phyloP scores from a whole-genome alignment of 768 basidiomycete genomes.

The Suillus brevipes region DNA sequence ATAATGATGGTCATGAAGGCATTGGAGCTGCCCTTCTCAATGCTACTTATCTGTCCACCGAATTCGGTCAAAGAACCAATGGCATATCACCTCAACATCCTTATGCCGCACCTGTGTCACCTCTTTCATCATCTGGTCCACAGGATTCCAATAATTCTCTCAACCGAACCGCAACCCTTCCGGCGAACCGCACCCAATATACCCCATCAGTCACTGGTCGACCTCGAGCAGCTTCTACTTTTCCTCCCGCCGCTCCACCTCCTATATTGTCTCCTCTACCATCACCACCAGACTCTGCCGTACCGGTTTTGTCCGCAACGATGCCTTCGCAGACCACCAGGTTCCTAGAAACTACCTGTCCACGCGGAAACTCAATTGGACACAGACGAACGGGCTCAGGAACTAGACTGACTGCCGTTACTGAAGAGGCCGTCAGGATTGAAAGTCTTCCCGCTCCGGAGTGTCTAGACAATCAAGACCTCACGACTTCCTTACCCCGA shows the following conservation, averaged over 20 bases:
- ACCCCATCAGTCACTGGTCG: conserved; percentile 33
- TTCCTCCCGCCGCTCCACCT: conserved; percentile 67
- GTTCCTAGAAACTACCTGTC: conserved; percentile 39
- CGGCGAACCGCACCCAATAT: conserved; percentile 29
- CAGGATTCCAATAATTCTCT: conserved; percentile 21
- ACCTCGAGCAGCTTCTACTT: conserved; percentile 55
- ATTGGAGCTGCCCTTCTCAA: conserved; percentile 48
- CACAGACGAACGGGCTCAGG: conserved; percentile 59
- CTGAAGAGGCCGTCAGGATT: conserved; percentile 53
- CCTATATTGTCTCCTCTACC: conserved; percentile 62
- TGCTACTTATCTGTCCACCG: conserved; percentile 30
- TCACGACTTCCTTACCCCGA: conserved; percentile 30
- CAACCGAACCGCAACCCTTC: conserved; percentile 38
- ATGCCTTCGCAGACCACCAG: conserved; percentile 32
- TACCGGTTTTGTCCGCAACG: conserved; percentile 28
- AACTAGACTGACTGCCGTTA: conserved; percentile 56
- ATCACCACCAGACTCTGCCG: conserved; percentile 44
- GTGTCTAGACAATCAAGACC: conserved; percentile 29
- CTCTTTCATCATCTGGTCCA: conserved; percentile 16
- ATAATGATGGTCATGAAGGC: conserved; percentile 41
- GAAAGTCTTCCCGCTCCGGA: conserved; percentile 33
- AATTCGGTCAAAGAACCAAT: conserved; percentile 16
- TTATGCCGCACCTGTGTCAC: conserved; percentile 42
- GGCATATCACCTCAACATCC: conserved; percentile 40
- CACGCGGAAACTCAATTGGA: conserved; percentile 49